Conservation (phyloP, 2,329 filamentous ascomycete species). For the Didymella pinodella region DNA sequence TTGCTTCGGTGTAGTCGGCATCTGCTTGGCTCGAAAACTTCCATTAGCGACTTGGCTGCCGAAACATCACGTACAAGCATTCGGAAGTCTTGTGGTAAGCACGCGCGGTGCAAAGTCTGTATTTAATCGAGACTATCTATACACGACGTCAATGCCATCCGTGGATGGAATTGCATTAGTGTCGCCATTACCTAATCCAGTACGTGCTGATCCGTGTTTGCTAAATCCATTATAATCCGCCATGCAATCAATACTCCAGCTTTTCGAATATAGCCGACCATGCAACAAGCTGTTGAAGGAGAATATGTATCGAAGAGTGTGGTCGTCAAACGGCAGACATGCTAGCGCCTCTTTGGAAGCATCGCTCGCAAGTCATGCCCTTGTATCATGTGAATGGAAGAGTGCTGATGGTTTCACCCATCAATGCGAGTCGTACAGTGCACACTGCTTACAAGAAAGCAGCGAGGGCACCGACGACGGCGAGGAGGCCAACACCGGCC, state of each 20-base stretch:
- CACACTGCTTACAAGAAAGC: slow-evolving; percentile 28
- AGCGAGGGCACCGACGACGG: slow-evolving; percentile 37
- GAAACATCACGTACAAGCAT: not conserved
- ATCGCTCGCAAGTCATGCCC: slow-evolving; percentile 3
- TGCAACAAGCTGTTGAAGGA: slow-evolving; percentile 21
- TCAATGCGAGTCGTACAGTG: slow-evolving; percentile 27
- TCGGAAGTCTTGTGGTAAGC: not conserved
- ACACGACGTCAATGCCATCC: slow-evolving; percentile 26
- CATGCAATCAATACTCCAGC: slow-evolving; percentile 23
- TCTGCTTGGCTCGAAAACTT: not conserved
- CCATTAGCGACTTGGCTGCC: no score
- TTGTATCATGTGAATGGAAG: slow-evolving; percentile 20
- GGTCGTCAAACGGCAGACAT: slow-evolving; percentile 18
- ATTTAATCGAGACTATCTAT: slow-evolving; percentile 32
- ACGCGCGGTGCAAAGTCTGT: slow-evolving; percentile 5
- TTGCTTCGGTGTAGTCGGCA: not conserved
- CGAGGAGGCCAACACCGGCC: not conserved
- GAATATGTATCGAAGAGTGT: slow-evolving; percentile 24
- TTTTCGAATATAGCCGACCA: slow-evolving; percentile 24
- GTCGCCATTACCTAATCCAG: slow-evolving; percentile 19
- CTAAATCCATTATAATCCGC: slow-evolving; percentile 19
- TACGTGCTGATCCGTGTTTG: slow-evolving; percentile 11
- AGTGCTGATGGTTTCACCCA: not conserved
- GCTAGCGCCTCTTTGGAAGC: not conserved
- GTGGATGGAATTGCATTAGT: slow-evolving; percentile 23